Evolutionary conservation across 345 rosid species (phyloP).

Genomic region (Bruguiera parviflora): DNA sequence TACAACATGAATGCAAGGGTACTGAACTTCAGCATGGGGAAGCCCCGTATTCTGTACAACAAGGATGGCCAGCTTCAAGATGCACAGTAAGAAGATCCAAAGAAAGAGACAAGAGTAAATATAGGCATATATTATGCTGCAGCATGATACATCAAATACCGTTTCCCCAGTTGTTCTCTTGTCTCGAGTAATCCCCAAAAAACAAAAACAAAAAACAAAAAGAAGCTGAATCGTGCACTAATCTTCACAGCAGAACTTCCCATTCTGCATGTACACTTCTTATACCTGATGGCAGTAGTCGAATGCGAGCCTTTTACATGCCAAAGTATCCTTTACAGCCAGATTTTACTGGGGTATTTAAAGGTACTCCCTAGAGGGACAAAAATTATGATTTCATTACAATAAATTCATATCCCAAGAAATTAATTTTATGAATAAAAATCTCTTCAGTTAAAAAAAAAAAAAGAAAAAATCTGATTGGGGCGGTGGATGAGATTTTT

Average conservation of each 20-base stretch:
- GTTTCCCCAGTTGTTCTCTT: background rate
- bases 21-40: slow-evolving; percentile 92
- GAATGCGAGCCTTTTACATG: background rate
- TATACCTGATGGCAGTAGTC: background rate
- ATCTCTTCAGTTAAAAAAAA: no score
- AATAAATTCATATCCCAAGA: no score
- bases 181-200: background rate
- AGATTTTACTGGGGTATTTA: background rate
- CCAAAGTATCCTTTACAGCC: background rate
- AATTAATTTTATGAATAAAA: no score
- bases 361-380: no score
- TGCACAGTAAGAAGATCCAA: slow-evolving; percentile 24
- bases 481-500: no score
- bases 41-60: slow-evolving; percentile 53
- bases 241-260: background rate
- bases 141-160: background rate
- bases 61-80: slow-evolving; percentile 36
- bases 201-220: no score
- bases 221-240: background rate
- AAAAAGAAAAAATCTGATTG: no score
- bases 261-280: background rate
- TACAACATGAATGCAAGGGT: slow-evolving; percentile 80
- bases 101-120: background rate
- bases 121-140: background rate
- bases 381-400: no score